Percentiles rank a stretch among this genome's conserved stretches.
phyloP scores from a whole-genome alignment of 495 filamentous ascomycete genomes.

The Penicillium bovifimosum region DNA sequence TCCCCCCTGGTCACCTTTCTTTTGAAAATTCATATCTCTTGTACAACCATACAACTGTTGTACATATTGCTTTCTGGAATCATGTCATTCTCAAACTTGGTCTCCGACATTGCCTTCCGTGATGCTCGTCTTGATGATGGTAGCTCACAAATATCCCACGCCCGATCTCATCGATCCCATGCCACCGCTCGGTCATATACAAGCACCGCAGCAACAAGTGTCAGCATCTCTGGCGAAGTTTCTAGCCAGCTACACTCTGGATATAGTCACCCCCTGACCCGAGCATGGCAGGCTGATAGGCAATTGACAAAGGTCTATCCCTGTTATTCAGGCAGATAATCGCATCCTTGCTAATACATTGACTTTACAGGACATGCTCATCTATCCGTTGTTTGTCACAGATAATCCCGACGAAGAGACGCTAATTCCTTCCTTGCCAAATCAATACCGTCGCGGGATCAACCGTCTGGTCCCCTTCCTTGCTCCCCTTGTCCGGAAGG shows the following conservation, averaged over 20 bases:
- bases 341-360: background rate
- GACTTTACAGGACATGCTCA: conserved; percentile 72
- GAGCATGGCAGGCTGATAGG: conserved; percentile 92
- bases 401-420: conserved; percentile 90
- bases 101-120: conserved; percentile 75
- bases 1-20: background rate
- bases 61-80: background rate
- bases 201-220: conserved; percentile 87
- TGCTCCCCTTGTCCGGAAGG: conserved; percentile 77
- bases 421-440: conserved; percentile 81
- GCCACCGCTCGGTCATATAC: conserved; percentile 70
- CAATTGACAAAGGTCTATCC: conserved; percentile 85
- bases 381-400: conserved; percentile 94
- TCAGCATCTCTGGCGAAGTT: conserved; percentile 88
- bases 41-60: background rate
- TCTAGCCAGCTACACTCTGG: conserved; percentile 92
- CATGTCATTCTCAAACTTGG: conserved; percentile 91
- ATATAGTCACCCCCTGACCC: conserved; percentile 84
- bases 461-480: conserved; percentile 83
- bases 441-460: conserved; percentile 79
- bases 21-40: background rate
- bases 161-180: conserved; percentile 59
- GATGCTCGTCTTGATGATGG: conserved; percentile 52
- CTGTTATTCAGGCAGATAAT: background rate
- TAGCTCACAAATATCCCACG: conserved; percentile 66